Conservation (phyloP, 1,139 yeast genomes). For the Yamadazyma dushanensis region DNA sequence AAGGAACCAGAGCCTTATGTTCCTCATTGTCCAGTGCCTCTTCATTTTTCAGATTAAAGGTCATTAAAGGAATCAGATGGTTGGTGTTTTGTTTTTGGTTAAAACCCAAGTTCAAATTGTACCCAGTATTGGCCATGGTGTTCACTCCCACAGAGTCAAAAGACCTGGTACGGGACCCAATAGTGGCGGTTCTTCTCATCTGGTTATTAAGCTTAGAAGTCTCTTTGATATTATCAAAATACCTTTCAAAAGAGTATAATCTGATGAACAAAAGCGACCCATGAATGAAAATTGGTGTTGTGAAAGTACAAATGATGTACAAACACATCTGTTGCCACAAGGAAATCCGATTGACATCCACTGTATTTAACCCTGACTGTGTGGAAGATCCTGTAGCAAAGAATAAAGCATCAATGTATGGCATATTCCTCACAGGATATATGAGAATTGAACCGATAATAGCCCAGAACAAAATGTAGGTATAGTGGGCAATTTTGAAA, state of each 20-base stretch:
- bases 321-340: conserved; percentile 78
- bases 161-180: conserved; percentile 54
- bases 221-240: conserved; percentile 78
- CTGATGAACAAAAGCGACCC: conserved; percentile 77
- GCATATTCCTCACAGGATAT: conserved; percentile 67
- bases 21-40: not conserved
- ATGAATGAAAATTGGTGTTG: conserved; percentile 91
- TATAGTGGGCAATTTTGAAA: conserved; percentile 78
- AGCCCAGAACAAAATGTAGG: conserved; percentile 53
- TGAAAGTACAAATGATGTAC: conserved; percentile 58
- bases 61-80: not conserved
- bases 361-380: conserved; percentile 89
- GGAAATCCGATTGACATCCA: conserved; percentile 58
- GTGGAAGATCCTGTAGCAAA: conserved; percentile 76
- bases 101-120: conserved; percentile 27
- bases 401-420: conserved; percentile 79
- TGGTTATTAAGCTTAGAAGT: conserved; percentile 71
- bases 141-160: conserved; percentile 33
- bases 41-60: not conserved
- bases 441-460: conserved; percentile 70
- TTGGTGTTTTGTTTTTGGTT: not conserved
- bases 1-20: not conserved
- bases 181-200: conserved; percentile 73
- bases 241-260: conserved; percentile 84
- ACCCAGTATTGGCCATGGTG: conserved; percentile 39